phyloP scores from a whole-genome alignment of 495 filamentous ascomycete genomes.

The Daldinia caldariorum region DNA sequence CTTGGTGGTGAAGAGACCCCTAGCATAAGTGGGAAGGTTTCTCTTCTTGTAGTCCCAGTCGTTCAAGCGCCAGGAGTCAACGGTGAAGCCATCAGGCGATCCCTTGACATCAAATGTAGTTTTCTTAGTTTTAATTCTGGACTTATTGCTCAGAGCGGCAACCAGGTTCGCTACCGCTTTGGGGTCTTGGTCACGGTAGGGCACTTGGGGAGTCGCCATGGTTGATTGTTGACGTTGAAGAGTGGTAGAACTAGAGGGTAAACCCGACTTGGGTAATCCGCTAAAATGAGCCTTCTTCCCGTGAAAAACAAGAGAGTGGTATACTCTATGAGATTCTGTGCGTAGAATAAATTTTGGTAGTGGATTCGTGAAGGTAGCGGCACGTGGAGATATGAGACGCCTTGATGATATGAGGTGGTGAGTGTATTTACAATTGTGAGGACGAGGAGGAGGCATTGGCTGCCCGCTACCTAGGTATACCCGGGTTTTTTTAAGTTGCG shows the following conservation, averaged over 20 bases:
- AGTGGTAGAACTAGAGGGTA: constrained; percentile 1
- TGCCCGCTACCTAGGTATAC: neutral
- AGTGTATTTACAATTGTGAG: neutral
- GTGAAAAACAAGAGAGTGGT: neutral
- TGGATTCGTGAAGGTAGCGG: neutral
- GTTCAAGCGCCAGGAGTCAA: constrained; percentile 91
- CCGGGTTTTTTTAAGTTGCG: neutral
- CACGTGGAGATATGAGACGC: constrained; percentile 1
- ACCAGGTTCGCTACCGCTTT: constrained; percentile 69
- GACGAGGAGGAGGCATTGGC: neutral
- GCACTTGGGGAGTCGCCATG: constrained; percentile 51
- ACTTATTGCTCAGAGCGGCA: constrained; percentile 61
- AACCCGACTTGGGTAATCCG: neutral
- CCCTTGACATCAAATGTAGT: constrained; percentile 71
- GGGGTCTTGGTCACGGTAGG: constrained; percentile 71
- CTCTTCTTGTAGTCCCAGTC: constrained; percentile 94
- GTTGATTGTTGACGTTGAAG: constrained; percentile 5
- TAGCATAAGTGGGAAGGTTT: constrained; percentile 86
- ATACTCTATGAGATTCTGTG: neutral
- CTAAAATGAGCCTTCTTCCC: constrained; percentile 3
- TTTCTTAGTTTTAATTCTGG: constrained; percentile 76
- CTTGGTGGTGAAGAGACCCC: constrained; percentile 87
- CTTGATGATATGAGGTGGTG: neutral
- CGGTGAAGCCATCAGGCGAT: constrained; percentile 65
- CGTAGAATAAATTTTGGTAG: neutral